phyloP scores from a whole-genome alignment of 257 asterid genomes.

The Cruciata laevipes region DNA sequence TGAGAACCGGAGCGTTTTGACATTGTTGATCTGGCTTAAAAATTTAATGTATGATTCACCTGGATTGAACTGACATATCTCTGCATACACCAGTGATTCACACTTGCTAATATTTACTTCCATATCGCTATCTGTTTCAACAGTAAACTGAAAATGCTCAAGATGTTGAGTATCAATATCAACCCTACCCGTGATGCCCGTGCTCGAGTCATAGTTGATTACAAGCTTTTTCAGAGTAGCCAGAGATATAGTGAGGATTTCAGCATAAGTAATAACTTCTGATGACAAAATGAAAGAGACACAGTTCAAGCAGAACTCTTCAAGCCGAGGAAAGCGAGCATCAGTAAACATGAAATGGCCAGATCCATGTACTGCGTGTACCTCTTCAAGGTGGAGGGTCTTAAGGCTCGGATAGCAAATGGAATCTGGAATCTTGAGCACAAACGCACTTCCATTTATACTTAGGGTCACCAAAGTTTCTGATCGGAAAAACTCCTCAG shows the following conservation, averaged over 20 bases:
- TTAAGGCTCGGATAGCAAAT: background rate
- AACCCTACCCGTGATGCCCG: background rate
- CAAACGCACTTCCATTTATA: background rate
- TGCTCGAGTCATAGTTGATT: background rate
- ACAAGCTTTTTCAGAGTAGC: background rate
- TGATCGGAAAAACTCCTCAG: background rate
- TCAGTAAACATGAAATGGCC: background rate
- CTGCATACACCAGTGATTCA: background rate
- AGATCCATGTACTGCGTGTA: background rate
- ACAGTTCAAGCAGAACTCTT: background rate
- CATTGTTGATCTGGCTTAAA: background rate
- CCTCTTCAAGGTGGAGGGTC: background rate
- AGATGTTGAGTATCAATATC: background rate
- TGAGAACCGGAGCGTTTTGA: background rate
- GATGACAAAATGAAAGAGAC: background rate
- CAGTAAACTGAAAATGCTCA: background rate
- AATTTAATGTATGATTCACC: background rate
- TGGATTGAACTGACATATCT: background rate
- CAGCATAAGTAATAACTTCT: no score
- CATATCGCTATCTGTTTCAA: background rate
- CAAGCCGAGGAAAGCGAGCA: background rate
- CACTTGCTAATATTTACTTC: background rate
- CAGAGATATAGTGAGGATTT: background rate
- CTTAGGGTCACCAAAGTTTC: background rate
- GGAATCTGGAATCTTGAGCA: background rate